These are phyloP conservation scores for Mangifera indica DNA, from an alignment of 345 rosid genomes.

Conservation along the genomic window DNA sequence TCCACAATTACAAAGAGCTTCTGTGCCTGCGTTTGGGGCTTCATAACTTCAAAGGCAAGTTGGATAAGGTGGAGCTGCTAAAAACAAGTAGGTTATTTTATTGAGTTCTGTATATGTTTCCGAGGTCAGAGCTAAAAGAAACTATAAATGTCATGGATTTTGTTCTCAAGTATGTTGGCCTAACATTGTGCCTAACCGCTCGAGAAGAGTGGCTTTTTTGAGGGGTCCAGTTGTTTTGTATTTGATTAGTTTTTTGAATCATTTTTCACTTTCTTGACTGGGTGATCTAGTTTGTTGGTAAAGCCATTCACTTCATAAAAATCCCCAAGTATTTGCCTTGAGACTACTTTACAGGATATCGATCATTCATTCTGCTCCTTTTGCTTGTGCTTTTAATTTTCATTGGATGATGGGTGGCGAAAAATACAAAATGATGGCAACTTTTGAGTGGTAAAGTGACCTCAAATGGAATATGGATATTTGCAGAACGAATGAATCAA, in stretches of 20 bases:
- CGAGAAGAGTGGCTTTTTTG: slow-evolving; percentile 22
- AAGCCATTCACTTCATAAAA: slow-evolving; percentile 16
- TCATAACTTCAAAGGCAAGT: slow-evolving; percentile 25
- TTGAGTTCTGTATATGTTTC: slow-evolving; percentile 40
- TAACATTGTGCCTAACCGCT: slow-evolving; percentile 29
- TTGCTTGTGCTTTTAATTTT: not conserved
- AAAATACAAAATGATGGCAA: too few species aligned
- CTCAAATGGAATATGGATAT: too few species aligned
- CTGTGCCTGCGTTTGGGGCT: slow-evolving; percentile 16
- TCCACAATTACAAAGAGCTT: slow-evolving; percentile 10
- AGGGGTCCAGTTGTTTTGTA: slow-evolving; percentile 35
- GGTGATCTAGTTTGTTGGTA: slow-evolving; percentile 25
- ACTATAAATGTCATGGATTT: slow-evolving; percentile 35
- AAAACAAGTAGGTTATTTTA: slow-evolving; percentile 27
- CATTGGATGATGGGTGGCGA: not conserved
- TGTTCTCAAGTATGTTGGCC: slow-evolving; percentile 31
- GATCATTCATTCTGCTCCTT: not conserved
- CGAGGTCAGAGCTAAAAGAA: slow-evolving; percentile 26
- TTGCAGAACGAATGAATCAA: too few species aligned
- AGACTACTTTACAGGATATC: not conserved
- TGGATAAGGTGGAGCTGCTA: slow-evolving; percentile 32
- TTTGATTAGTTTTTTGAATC: slow-evolving; percentile 32
- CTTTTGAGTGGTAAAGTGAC: too few species aligned
- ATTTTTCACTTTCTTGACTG: slow-evolving; percentile 20
- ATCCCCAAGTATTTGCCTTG: not conserved